Base-by-base conservation (phyloP, 2,329 filamentous ascomycete genomes). In the Cordyceps tenuipes region DNA sequence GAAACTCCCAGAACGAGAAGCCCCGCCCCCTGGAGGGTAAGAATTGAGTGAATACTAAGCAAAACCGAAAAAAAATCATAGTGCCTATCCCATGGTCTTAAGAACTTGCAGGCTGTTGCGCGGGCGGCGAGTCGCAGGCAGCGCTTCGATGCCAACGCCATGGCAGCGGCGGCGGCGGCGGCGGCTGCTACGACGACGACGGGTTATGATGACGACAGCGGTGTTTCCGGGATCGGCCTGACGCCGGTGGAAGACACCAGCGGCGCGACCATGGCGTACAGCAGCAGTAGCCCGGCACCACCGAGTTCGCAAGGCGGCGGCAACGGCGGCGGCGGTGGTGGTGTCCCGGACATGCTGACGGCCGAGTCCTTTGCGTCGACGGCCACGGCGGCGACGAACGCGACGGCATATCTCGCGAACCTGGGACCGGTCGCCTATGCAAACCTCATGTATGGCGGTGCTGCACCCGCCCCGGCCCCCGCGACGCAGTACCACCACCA, bases 31-130 rank as follows among this genome's bases (percentile, higher is more conserved):
- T 9, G 47, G 2, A 6, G 21, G 8, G 17, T 8, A 7, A 41
- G 29, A 51, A 13, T 13, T 29, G 21, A 15, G 21, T 23, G 15
- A 23, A 26, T 12, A n/a, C n/a, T 4, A 8, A n/a, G n/a, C n/a
- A n/a, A n/a, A n/a, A n/a, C n/a, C n/a, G n/a, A n/a, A 23, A 23
- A 23, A 23, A 23, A 23, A 52, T 19, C 2, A 9, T 65, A 93
- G 89, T 91, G 88, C 75, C 90, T 94, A 85, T 86, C 88, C 71
- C 89, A 88, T 69, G 90, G 90, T 41, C 77, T 93, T 67, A 93
- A 91, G 76, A 91, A 90, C 72, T 81, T 94, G 61, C 86, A 88
- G 70, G 84, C 85, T 66, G 83, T 85, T 57, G 81, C 85, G 64
- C 83, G 88, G 63, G 82, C 86, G 60, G 84, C 82, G 61, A 79